Conservation (phyloP, 148 eudicot species). For the Chenopodium album region DNA sequence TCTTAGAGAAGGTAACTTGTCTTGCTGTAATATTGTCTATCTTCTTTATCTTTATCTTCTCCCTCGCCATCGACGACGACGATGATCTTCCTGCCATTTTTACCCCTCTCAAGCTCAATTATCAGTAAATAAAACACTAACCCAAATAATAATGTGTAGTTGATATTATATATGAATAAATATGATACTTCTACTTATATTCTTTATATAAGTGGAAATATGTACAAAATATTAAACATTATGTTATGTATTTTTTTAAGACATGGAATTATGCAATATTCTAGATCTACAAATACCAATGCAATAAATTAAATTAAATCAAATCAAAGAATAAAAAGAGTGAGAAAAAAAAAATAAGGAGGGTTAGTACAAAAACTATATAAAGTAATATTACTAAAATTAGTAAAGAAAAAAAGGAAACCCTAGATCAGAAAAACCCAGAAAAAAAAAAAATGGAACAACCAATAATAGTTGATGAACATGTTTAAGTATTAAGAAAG, state of each 20-base stretch:
- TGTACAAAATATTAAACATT: too few relatives aligned
- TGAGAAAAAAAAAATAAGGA: not conserved
- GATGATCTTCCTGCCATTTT: slow-evolving; percentile 24
- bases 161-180: not conserved
- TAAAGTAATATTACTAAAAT: slow-evolving; percentile 17
- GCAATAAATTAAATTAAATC: not conserved
- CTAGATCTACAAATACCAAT: not conserved
- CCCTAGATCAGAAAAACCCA: slow-evolving; percentile 36
- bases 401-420: slow-evolving; percentile 24
- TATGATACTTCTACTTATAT: too few relatives aligned
- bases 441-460: slow-evolving; percentile 10
- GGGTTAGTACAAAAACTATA: not conserved
- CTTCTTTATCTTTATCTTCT: slow-evolving; percentile 47
- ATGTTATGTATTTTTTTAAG: not conserved
- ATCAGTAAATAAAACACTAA: too few relatives aligned
- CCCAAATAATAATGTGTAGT: too few relatives aligned
- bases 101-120: not conserved
- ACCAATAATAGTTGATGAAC: slow-evolving; percentile 21
- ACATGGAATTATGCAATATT: not conserved
- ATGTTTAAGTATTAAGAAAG: not conserved
- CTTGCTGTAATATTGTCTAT: slow-evolving; percentile 48
- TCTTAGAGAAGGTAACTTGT: slow-evolving; percentile 48
- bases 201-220: not conserved
- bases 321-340: not conserved
- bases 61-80: slow-evolving; percentile 33